These are phyloP conservation scores for Kwoniella dejecticola DNA, from an alignment of 768 basidiomycete genomes.

Conservation along the genomic window DNA sequence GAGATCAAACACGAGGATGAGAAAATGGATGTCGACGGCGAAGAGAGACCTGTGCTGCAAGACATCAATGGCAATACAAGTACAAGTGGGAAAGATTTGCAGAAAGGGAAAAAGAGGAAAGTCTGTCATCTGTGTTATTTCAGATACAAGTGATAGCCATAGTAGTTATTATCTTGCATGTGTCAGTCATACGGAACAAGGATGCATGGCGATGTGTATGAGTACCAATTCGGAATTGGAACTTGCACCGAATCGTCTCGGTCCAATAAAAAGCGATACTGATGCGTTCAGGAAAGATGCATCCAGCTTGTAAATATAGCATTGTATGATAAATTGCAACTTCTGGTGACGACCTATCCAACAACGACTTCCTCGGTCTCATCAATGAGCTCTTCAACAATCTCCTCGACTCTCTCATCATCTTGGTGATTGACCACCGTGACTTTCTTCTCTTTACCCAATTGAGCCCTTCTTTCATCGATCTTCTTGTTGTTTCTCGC, in stretches of 20 bases:
- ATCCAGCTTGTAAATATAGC: too few relatives aligned
- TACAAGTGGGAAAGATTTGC: background rate
- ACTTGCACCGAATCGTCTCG: too few relatives aligned
- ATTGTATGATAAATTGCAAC: too few relatives aligned
- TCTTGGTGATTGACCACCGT: constrained; percentile 57
- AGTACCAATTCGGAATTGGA: too few relatives aligned
- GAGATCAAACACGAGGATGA: constrained; percentile 25
- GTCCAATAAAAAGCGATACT: too few relatives aligned
- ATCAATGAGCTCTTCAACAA: constrained; percentile 90
- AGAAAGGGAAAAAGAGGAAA: constrained; percentile 13
- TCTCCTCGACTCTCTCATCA: constrained; percentile 89
- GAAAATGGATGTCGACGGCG: constrained; percentile 24
- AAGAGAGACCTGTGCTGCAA: background rate
- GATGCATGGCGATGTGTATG: too few relatives aligned
- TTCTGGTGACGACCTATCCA: constrained; percentile 16
- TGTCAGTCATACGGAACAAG: too few relatives aligned
- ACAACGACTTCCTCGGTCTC: constrained; percentile 75
- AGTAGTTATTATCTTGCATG: background rate
- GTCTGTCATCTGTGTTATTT: constrained; percentile 47
- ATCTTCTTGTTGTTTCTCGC: constrained; percentile 68
- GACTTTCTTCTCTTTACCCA: constrained; percentile 54
- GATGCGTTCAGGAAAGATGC: too few relatives aligned
- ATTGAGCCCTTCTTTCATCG: constrained; percentile 61
- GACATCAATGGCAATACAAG: background rate
- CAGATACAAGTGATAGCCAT: constrained; percentile 6